Conservation (phyloP, 139 green algal genomes). For the Pleodorina starrii region DNA sequence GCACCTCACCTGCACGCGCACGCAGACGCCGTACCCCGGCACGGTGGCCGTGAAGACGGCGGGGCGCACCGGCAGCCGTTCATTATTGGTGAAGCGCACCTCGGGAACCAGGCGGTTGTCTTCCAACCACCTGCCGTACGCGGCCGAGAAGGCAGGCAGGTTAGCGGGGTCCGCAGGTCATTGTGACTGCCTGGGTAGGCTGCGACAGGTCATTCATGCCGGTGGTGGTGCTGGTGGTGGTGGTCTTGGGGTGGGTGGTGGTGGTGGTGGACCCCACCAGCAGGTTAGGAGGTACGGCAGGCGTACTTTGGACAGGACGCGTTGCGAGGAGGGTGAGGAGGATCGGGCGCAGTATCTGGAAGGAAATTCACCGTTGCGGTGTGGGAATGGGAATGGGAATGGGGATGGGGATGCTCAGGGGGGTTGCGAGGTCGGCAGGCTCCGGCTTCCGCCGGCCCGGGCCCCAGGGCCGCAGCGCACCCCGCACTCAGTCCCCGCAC, state of each 20-base stretch:
- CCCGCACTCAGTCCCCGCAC: too few species aligned
- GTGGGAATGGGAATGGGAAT: not conserved
- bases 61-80: not conserved
- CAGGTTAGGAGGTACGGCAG: not conserved
- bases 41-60: not conserved
- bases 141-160: too few species aligned
- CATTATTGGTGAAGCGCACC: not conserved
- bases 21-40: not conserved
- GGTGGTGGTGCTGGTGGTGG: not conserved
- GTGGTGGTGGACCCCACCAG: not conserved
- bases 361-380: not conserved
- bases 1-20: constrained; percentile 34
- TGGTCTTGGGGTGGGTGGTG: not conserved
- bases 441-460: too few species aligned
- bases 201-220: not conserved
- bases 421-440: not conserved
- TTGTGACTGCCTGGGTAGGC: too few species aligned
- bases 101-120: not conserved
- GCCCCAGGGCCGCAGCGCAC: too few species aligned
- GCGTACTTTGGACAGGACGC: not conserved
- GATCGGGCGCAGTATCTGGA: too few species aligned
- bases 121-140: not conserved
- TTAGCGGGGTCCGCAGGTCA: too few species aligned
- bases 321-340: too few species aligned
- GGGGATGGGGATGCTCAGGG: not conserved